Conservation (phyloP, 1,284 basidiomycete genomes). For the Cutaneotrichosporon arboriforme region DNA sequence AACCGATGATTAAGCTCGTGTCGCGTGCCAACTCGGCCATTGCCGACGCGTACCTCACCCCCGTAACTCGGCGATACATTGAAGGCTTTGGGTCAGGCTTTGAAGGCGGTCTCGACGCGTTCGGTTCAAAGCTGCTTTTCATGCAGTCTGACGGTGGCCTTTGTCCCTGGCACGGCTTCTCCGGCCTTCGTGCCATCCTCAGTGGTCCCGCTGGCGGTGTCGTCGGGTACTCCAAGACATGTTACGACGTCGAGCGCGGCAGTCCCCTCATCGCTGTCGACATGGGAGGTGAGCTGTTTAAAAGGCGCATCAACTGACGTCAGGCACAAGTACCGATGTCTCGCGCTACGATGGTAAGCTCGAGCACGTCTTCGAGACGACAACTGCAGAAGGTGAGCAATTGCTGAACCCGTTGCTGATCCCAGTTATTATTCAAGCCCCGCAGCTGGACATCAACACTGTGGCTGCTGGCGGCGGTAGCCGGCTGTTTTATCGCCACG, state of each 20-base stretch:
- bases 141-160: constrained; percentile 51
- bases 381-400: constrained; percentile 62
- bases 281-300: constrained; percentile 52
- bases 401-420: neutral
- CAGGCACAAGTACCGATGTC: constrained; percentile 61
- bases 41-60: constrained; percentile 54
- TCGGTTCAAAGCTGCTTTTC: constrained; percentile 44
- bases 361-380: constrained; percentile 55
- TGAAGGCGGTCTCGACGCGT: constrained; percentile 39
- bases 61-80: constrained; percentile 49
- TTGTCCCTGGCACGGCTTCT: constrained; percentile 32
- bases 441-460: constrained; percentile 53
- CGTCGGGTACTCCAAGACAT: constrained; percentile 49
- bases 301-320: neutral
- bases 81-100: constrained; percentile 49
- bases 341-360: constrained; percentile 41
- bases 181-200: constrained; percentile 35
- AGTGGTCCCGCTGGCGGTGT: constrained; percentile 54
- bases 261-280: constrained; percentile 49
- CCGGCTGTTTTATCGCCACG: constrained; percentile 39
- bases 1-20: constrained; percentile 48
- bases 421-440: constrained; percentile 66
- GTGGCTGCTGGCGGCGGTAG: constrained; percentile 46
- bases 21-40: constrained; percentile 51
- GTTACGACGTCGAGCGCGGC: constrained; percentile 32